Percentiles rank a stretch among this genome's conserved stretches.
phyloP scores from a whole-genome alignment of 495 filamentous ascomycete genomes.

The Aspergillus kassunensis region DNA sequence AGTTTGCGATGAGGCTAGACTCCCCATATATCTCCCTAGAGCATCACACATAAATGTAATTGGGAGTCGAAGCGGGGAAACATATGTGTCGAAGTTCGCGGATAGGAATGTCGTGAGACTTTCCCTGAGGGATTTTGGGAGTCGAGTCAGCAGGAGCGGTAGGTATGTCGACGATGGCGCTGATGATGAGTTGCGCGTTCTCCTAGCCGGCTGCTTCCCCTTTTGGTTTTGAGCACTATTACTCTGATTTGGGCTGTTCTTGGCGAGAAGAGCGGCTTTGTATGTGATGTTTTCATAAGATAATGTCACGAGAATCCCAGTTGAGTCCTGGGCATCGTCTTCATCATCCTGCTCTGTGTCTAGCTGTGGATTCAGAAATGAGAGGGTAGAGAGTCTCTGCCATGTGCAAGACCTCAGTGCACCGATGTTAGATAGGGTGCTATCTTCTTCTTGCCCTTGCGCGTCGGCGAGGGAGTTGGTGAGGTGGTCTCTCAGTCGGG shows the following conservation, averaged over 20 bases:
- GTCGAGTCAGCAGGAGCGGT: constrained; percentile 51
- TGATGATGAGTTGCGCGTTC: constrained; percentile 5
- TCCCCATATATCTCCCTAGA: constrained; percentile 29
- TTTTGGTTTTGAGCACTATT: neutral
- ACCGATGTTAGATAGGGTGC: constrained; percentile 43
- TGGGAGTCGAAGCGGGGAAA: constrained; percentile 38
- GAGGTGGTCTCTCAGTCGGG: constrained; percentile 49
- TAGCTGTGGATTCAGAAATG: neutral
- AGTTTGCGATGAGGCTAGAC: constrained; percentile 1
- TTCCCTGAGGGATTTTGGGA: constrained; percentile 48
- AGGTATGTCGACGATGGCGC: constrained; percentile 34
- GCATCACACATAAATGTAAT: constrained; percentile 35
- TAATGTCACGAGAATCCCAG: constrained; percentile 43
- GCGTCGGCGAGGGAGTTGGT: constrained; percentile 47
- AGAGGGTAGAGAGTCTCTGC: constrained; percentile 32
- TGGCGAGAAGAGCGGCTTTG: constrained; percentile 41
- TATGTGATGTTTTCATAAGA: constrained; percentile 50
- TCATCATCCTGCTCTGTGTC: neutral
- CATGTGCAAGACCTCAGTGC: constrained; percentile 45
- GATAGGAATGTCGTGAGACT: constrained; percentile 46
- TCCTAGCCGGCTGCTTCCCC: neutral
- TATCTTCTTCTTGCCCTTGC: constrained; percentile 27
- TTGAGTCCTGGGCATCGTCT: neutral
- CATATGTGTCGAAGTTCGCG: constrained; percentile 50
- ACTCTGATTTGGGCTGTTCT: neutral